A percentile compares a stretch with the other conserved stretches of the same genome.
Evolutionary conservation across 2,329 filamentous ascomycete species (phyloP).

Genomic region (Thielaviopsis euricoi): DNA sequence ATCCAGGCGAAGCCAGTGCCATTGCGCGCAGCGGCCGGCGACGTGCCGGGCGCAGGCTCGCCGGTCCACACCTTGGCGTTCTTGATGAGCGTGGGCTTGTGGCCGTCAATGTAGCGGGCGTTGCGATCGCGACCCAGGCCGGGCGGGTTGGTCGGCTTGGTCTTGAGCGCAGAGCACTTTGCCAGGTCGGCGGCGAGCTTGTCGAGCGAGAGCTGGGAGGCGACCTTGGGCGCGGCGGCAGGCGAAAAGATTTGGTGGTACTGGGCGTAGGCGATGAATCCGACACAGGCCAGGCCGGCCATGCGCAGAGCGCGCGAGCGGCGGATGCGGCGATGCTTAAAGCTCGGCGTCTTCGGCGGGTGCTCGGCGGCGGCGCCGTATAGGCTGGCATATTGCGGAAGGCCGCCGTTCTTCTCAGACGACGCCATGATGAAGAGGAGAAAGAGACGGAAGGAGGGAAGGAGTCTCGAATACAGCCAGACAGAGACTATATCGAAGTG

Average conservation of each 20-base stretch:
- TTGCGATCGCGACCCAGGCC: conserved; percentile 41
- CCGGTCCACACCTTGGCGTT: conserved; percentile 53
- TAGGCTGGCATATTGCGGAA: background rate
- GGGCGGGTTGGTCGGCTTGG: conserved; percentile 37
- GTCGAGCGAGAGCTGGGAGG: conserved; percentile 29
- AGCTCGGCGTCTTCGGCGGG: conserved; percentile 8
- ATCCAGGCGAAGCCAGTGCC: conserved; percentile 47
- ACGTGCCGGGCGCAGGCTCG: conserved; percentile 34
- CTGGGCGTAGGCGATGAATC: conserved; percentile 33
- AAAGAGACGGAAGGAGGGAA: no score
- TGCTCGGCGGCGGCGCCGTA: background rate
- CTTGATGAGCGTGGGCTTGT: conserved; percentile 43
- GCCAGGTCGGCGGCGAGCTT: conserved; percentile 37
- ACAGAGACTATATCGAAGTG: background rate
- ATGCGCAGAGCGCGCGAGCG: conserved; percentile 28
- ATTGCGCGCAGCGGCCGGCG: conserved; percentile 31
- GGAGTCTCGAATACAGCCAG: background rate
- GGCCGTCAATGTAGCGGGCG: conserved; percentile 41
- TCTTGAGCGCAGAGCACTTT: conserved; percentile 37
- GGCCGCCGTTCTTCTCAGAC: background rate
- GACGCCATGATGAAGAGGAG: background rate
- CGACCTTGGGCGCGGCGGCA: conserved; percentile 13
- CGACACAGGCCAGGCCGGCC: conserved; percentile 29
- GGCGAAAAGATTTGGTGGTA: conserved; percentile 24
- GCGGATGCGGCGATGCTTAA: conserved; percentile 19